These are phyloP conservation scores for Penicillium corylophilum DNA, from an alignment of 2,329 filamentous ascomycete species.

Conservation along the genomic window DNA sequence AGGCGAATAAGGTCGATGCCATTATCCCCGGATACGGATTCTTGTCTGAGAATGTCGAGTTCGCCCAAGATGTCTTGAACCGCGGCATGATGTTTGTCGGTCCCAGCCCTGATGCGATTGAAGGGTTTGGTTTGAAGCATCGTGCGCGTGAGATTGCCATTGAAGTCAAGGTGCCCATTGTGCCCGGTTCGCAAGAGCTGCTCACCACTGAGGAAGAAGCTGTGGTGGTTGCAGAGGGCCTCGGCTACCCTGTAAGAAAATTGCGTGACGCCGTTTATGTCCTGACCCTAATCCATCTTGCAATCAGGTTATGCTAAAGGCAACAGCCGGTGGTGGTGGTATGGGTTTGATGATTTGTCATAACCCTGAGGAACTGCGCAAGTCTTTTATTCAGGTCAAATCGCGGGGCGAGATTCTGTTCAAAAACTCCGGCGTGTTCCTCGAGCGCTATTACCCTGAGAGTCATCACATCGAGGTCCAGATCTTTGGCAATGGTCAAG, in stretches of 20 bases:
- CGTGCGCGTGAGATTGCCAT: conserved; percentile 55
- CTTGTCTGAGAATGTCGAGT: conserved; percentile 62
- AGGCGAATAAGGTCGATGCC: conserved; percentile 51
- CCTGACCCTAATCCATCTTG: too few relatives aligned
- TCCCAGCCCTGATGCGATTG: conserved; percentile 54
- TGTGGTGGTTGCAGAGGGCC: too few relatives aligned
- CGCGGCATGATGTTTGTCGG: conserved; percentile 62
- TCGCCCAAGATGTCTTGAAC: conserved; percentile 54
- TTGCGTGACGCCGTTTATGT: too few relatives aligned
- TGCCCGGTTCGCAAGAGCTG: conserved; percentile 54
- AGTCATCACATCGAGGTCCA: conserved; percentile 88
- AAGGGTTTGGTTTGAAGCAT: conserved; percentile 60
- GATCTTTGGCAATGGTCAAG: conserved; percentile 79
- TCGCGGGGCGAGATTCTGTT: conserved; percentile 57
- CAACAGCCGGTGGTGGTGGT: not conserved
- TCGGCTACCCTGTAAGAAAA: too few relatives aligned
- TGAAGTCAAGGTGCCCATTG: conserved; percentile 54
- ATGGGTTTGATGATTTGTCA: not conserved
- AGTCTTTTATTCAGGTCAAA: not conserved
- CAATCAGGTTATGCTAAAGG: not conserved
- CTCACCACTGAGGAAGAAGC: conserved; percentile 25
- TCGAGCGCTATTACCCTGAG: conserved; percentile 77
- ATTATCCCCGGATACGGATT: conserved; percentile 69
- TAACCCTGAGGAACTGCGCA: not conserved
- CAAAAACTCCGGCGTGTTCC: conserved; percentile 78